Base-by-base conservation (phyloP, 345 rosid genomes). In the Rhizophora mangle region DNA sequence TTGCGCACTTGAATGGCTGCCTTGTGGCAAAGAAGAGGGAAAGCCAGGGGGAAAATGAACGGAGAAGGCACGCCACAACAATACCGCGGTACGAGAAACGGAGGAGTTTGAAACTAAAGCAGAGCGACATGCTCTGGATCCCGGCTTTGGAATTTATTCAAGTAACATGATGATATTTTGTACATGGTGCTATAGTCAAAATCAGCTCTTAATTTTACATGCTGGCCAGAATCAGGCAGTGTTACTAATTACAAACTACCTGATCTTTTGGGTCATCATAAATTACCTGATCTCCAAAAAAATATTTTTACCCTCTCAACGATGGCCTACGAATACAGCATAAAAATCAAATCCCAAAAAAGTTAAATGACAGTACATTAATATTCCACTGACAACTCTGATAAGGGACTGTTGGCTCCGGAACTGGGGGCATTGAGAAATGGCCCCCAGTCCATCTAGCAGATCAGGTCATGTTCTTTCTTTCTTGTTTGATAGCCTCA, bases 401-500 rank as follows among this genome's bases (percentile, higher is more conserved):
- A 13, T 43, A 43, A 43, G 16, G 62, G 62, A 27, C 5, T 13
- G 62, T 16, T 13, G 7, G 29, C 36, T 58, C 31, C 6, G 34
- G 29, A 26, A 36, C 4, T 43, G 3, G 49, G 1, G 15, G 18
- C 58, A 31, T 59, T 29, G 20, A 6, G 22, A 62, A 4, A 27
- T 27, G n/a, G n/a, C 43, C 36, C 59, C 49, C 36, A 16, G n/a
- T 8, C 26, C 71, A 3, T 54, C 19, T 1, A 51, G 36, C 43
- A 20, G 24, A 24, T 66, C 4, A 58, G 21, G 13, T 73, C 77
- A 32, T 77, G 67, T 82, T 77, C 77, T 85, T 83, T 63, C 92
- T 84, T 78, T 94, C 96, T 65, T 80, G 70, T 79, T 89, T 91
- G 63, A 91, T 87, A 67, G 97, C 93, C 81, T 94, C 98, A 43